A percentile compares a stretch with the other conserved stretches of the same genome.
Evolutionary conservation across 2,329 filamentous ascomycete genomes (phyloP).

Genomic region (Penicillium sp.): DNA sequence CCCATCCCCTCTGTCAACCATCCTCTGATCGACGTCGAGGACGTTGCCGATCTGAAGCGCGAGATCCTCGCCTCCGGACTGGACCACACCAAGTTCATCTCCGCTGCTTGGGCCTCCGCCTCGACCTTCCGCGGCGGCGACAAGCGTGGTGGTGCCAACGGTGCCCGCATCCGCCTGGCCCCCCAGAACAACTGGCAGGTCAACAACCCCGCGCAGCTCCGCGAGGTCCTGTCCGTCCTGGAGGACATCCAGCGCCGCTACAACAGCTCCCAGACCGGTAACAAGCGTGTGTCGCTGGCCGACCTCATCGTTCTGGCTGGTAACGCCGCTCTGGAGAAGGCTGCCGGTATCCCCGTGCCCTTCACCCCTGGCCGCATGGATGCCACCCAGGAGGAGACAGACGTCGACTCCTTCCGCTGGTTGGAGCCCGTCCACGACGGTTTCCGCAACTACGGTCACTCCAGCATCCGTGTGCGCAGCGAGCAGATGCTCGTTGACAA

Average conservation of each 20-base stretch:
- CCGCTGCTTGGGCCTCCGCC: slow-evolving; percentile 70
- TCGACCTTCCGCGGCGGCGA: slow-evolving; percentile 75
- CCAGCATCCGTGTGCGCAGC: slow-evolving; percentile 62
- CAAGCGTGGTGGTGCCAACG: slow-evolving; percentile 83
- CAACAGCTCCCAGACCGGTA: slow-evolving; percentile 56
- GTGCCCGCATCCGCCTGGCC: slow-evolving; percentile 73
- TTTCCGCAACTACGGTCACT: slow-evolving; percentile 78
- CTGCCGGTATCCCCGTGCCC: slow-evolving; percentile 66
- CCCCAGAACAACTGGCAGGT: slow-evolving; percentile 74
- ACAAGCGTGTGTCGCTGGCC: slow-evolving; percentile 77
- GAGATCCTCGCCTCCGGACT: slow-evolving; percentile 68
- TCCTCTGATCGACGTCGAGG: slow-evolving; percentile 63
- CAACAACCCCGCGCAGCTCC: slow-evolving; percentile 72
- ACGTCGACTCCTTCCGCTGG: slow-evolving; percentile 65
- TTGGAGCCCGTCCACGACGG: slow-evolving; percentile 73
- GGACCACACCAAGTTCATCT: slow-evolving; percentile 64
- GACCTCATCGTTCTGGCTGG: slow-evolving; percentile 80
- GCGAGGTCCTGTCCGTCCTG: slow-evolving; percentile 64
- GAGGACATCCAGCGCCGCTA: slow-evolving; percentile 70
- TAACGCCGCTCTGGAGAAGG: slow-evolving; percentile 72
- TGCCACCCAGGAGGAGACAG: slow-evolving; percentile 73
- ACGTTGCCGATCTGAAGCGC: slow-evolving; percentile 69
- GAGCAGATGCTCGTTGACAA: slow-evolving; percentile 75
- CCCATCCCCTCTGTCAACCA: slow-evolving; percentile 66
- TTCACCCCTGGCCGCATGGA: slow-evolving; percentile 76